phyloP scores from a whole-genome alignment of 116 monocot genomes.

The Zostera marina region DNA sequence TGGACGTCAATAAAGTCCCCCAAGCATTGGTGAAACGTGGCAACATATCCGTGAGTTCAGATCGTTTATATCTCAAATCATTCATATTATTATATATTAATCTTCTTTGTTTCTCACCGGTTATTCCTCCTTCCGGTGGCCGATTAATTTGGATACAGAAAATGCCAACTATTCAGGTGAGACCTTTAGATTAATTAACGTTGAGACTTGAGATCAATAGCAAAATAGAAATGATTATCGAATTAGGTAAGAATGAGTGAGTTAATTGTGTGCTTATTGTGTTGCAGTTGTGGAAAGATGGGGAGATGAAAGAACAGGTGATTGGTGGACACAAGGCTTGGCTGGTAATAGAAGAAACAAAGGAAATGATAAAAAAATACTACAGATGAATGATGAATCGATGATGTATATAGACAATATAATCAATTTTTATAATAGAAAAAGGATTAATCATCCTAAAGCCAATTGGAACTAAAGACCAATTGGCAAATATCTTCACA shows the following conservation, averaged over 20 bases:
- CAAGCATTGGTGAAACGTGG: slow-evolving; percentile 79
- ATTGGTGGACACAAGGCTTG: slow-evolving; percentile 86
- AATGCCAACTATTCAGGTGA: slow-evolving; percentile 94
- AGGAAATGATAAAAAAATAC: slow-evolving; percentile 66
- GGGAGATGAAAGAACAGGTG: slow-evolving; percentile 62
- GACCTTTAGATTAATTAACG: not conserved
- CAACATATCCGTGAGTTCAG: slow-evolving; percentile 61
- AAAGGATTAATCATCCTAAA: too few relatives aligned
- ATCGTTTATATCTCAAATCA: not conserved
- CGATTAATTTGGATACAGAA: slow-evolving; percentile 26
- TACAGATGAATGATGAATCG: slow-evolving; percentile 1
- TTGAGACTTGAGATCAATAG: not conserved
- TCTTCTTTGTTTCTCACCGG: not conserved
- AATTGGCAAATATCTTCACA: too few relatives aligned
- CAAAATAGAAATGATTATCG: not conserved
- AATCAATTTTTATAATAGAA: too few relatives aligned
- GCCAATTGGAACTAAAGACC: too few relatives aligned
- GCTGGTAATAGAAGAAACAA: slow-evolving; percentile 68
- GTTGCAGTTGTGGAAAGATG: slow-evolving; percentile 66
- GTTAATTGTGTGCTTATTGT: not conserved
- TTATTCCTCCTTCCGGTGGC: not conserved
- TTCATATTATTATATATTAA: not conserved
- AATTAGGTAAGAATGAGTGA: not conserved
- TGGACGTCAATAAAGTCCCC: slow-evolving; percentile 87
- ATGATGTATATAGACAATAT: not conserved